Conservation (phyloP, 192 early-diverging fungal genomes). For the Coemansia asiatica region DNA sequence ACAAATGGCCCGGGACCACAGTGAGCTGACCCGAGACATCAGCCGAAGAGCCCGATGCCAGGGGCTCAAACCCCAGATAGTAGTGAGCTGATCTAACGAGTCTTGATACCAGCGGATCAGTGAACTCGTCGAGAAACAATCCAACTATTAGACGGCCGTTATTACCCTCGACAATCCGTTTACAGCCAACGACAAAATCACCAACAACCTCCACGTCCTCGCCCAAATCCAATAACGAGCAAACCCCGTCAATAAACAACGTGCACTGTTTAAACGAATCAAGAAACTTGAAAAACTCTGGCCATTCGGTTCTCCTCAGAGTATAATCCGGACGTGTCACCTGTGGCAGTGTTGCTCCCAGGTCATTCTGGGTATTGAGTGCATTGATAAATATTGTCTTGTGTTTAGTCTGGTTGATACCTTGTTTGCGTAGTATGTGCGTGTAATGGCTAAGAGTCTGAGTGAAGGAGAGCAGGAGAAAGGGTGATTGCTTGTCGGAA, state of each 20-base stretch:
- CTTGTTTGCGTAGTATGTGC: slow-evolving; percentile 52
- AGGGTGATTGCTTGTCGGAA: background rate
- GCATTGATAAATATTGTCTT: slow-evolving; percentile 33
- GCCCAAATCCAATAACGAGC: slow-evolving; percentile 32
- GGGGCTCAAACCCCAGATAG: slow-evolving; percentile 26
- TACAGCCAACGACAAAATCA: slow-evolving; percentile 22
- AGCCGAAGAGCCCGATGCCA: slow-evolving; percentile 33
- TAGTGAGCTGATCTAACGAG: slow-evolving; percentile 32
- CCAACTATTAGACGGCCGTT: slow-evolving; percentile 19
- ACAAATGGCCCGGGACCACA: slow-evolving; percentile 34
- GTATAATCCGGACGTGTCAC: slow-evolving; percentile 33
- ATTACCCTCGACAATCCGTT: slow-evolving; percentile 20
- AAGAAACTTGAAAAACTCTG: slow-evolving; percentile 26
- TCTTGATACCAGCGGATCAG: slow-evolving; percentile 14
- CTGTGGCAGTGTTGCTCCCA: slow-evolving; percentile 22
- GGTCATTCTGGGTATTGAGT: background rate
- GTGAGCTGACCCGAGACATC: slow-evolving; percentile 49
- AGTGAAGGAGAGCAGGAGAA: slow-evolving; percentile 28
- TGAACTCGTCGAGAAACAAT: slow-evolving; percentile 36
- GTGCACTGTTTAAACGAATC: slow-evolving; percentile 5
- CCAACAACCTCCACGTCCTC: background rate
- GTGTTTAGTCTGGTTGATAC: slow-evolving; percentile 20
- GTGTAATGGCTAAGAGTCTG: slow-evolving; percentile 47
- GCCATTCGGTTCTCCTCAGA: slow-evolving; percentile 13
- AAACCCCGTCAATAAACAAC: slow-evolving; percentile 33